Conservation (phyloP, 176 grass and related monocot species). For the Microstegium vimineum region DNA sequence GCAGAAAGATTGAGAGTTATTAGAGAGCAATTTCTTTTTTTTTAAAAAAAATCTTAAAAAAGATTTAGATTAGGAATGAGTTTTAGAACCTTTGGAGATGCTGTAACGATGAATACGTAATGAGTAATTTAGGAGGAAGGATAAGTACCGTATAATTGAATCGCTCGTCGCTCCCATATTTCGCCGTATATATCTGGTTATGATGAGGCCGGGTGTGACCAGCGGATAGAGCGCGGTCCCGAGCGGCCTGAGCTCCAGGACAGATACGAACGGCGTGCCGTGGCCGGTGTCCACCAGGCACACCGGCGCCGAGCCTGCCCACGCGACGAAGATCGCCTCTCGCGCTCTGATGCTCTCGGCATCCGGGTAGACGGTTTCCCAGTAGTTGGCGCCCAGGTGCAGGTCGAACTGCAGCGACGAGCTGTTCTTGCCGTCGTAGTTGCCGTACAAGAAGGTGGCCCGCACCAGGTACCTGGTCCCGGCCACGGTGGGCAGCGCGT, state of each 20-base stretch:
- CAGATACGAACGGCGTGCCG: neutral
- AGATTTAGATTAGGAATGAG: too few species aligned
- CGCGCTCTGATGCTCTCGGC: fast-evolving
- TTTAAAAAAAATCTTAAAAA: too few species aligned
- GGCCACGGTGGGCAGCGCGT: slow-evolving; percentile 2
- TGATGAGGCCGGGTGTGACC: neutral
- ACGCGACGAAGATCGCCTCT: slow-evolving; percentile 18
- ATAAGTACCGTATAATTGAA: neutral
- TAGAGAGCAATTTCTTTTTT: too few species aligned
- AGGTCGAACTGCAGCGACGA: slow-evolving; percentile 26
- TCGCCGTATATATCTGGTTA: neutral
- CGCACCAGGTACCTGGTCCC: slow-evolving; percentile 20
- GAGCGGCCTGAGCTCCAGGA: neutral
- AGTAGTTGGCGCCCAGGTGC: slow-evolving; percentile 1
- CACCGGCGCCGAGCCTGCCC: neutral
- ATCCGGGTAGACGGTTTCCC: neutral
- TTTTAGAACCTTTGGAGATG: too few species aligned
- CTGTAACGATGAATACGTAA: too few species aligned
- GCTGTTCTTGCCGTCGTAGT: slow-evolving; percentile 33
- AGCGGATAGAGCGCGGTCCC: neutral
- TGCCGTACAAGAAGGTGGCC: neutral
- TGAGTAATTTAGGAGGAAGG: too few species aligned
- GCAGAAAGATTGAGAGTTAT: too few species aligned
- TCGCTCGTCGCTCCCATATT: neutral
- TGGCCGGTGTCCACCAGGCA: neutral